Conservation (phyloP, 1,284 basidiomycete species). For the Apiotrichum laibachii region DNA sequence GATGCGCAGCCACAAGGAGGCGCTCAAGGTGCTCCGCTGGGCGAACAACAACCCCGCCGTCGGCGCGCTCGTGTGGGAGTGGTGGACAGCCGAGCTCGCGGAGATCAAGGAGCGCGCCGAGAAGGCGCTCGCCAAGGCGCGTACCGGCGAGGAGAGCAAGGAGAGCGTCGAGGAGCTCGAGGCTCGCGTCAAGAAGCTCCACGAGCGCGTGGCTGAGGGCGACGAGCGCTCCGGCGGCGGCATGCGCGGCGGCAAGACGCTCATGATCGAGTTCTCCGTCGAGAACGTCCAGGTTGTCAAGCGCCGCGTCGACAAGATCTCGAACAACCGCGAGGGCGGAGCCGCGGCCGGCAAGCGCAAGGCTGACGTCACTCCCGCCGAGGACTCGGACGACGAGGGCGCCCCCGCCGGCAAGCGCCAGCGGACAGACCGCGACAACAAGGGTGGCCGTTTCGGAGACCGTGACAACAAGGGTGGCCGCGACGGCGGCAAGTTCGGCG, state of each 20-base stretch:
- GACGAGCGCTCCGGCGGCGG: conserved; percentile 37
- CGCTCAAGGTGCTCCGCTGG: conserved; percentile 87
- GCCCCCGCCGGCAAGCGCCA: conserved; percentile 8
- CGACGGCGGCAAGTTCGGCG: conserved; percentile 3
- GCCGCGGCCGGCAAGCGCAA: conserved; percentile 24
- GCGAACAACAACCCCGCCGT: conserved; percentile 81
- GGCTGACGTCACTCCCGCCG: conserved; percentile 10
- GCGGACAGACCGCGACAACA: neutral
- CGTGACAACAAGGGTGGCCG: neutral
- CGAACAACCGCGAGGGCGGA: conserved; percentile 10
- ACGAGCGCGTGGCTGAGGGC: conserved; percentile 40
- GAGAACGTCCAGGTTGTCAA: conserved; percentile 73
- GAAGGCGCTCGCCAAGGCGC: conserved; percentile 45
- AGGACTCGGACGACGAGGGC: conserved; percentile 35
- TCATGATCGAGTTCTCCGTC: conserved; percentile 89
- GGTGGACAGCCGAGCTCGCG: conserved; percentile 80
- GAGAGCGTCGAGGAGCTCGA: conserved; percentile 50
- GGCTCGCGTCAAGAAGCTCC: conserved; percentile 53
- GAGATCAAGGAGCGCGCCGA: conserved; percentile 63
- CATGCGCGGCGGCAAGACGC: conserved; percentile 58
- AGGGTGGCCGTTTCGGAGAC: neutral
- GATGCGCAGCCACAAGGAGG: conserved; percentile 80
- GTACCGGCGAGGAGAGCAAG: conserved; percentile 19
- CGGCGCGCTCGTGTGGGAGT: conserved; percentile 64
- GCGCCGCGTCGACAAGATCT: conserved; percentile 47